Base-by-base conservation (phyloP, 768 basidiomycete genomes). In the Tricholoma matsutake region DNA sequence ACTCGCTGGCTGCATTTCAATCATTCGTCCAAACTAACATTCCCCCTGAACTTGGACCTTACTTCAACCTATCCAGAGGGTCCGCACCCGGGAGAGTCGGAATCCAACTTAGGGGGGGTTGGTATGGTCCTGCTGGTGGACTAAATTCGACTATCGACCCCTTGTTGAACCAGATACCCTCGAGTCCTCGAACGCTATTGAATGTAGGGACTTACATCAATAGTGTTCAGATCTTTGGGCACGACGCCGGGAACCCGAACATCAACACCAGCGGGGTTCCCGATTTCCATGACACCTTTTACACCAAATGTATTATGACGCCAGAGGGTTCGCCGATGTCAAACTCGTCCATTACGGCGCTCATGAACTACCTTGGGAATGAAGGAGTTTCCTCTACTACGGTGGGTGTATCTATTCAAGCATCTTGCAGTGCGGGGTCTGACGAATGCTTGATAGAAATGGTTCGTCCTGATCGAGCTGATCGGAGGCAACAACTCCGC, bases 391-490 rank as follows among this genome's bases (percentile, higher is more conserved):
- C 65, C 2, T 67, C 73, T 7, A 62, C 70, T 16, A 72, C 70
- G 28, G 72, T 73, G 34, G 34, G 34, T 3, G 34, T 35, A 5
- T 6, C 5, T 5, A 5, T 35, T 6, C 31, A 18, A n/a, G 28
- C 32, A 47, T 20, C 13, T 6, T 16, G 1, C 29, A 41, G 3
- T 25, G 22, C 13, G 16, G 9, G 14, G 6, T 14, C 9, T 20
- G 9, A 18, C 34, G 14, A 16, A 22, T 20, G 8, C 45, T 52
- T 28, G 31, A 7, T 61, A 77, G 76, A 56, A 65, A 10, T 76
- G 76, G 76, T 73, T 72, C 55, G 74, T 78, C 1, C 70, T 80
- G 65, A 62, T 81, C 6, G 81, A 78, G 28, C 64, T 81, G 0
- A 81, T 76, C 43, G 81, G 80, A 22, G 81, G 82, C 8, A 65